Percentiles rank a stretch among this genome's conserved stretches.
These are phyloP conservation scores for Leucogyrophana mollusca DNA, from an alignment of 768 basidiomycete genomes.

Conservation along the genomic window DNA sequence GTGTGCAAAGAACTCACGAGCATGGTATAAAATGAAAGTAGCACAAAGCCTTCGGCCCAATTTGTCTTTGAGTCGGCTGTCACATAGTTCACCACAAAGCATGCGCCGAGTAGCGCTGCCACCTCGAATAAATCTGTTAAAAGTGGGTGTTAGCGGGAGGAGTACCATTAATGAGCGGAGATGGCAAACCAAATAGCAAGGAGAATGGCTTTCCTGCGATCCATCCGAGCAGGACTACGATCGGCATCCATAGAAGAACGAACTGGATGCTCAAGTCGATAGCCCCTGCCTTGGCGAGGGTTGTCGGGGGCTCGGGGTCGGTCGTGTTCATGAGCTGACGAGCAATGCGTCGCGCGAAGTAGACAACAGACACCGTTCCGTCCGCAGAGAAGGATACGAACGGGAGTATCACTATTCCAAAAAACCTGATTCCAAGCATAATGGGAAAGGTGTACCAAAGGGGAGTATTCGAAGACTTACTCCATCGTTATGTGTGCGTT, in stretches of 20 bases:
- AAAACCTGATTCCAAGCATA: too few relatives aligned
- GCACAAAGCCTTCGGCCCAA: slow-evolving; percentile 69
- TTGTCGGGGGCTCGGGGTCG: slow-evolving; percentile 43
- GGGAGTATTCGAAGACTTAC: slow-evolving; percentile 32
- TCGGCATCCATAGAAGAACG: slow-evolving; percentile 76
- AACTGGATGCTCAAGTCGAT: slow-evolving; percentile 83
- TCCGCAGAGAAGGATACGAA: slow-evolving; percentile 74
- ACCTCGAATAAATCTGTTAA: slow-evolving; percentile 66
- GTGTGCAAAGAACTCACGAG: slow-evolving; percentile 40
- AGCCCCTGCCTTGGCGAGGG: slow-evolving; percentile 62
- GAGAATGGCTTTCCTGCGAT: slow-evolving; percentile 58
- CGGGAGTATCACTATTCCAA: slow-evolving; percentile 70
- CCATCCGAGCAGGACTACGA: slow-evolving; percentile 69
- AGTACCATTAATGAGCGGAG: too few relatives aligned
- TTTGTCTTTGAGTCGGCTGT: slow-evolving; percentile 79
- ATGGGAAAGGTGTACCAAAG: not conserved
- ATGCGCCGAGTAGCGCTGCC: slow-evolving; percentile 59
- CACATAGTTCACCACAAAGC: slow-evolving; percentile 79
- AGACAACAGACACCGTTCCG: slow-evolving; percentile 57
- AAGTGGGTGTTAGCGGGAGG: too few relatives aligned
- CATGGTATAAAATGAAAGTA: slow-evolving; percentile 69
- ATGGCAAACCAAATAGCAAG: slow-evolving; percentile 76
- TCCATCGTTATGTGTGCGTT: slow-evolving; percentile 46
- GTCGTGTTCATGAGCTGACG: slow-evolving; percentile 6
- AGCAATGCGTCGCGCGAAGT: slow-evolving; percentile 34